Percentiles rank a stretch among this genome's conserved stretches.
phyloP scores from a whole-genome alignment of 129 eudicot species.

The Flaveria sonorensis region DNA sequence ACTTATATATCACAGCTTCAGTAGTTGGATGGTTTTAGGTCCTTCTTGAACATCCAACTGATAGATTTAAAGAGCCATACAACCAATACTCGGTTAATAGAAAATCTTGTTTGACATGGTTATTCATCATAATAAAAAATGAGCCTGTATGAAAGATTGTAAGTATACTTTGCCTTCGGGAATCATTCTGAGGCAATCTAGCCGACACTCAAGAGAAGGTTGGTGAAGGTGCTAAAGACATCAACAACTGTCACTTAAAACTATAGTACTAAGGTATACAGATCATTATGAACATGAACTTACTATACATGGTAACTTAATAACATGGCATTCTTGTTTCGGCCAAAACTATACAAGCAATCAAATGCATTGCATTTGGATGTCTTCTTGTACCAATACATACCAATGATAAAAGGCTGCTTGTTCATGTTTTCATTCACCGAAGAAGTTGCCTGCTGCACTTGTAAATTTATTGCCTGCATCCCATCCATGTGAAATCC shows the following conservation, averaged over 20 bases:
- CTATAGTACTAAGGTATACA: neutral
- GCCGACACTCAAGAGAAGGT: neutral
- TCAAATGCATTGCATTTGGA: conserved; percentile 5
- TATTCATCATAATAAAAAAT: neutral
- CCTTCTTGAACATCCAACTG: too few relatives aligned
- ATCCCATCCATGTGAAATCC: conserved; percentile 81
- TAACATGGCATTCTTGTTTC: conserved; percentile 10
- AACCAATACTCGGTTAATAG: neutral
- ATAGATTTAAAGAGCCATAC: neutral
- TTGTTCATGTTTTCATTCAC: conserved; percentile 56
- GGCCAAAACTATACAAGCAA: neutral
- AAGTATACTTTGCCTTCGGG: neutral
- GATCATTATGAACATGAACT: conserved; percentile 3
- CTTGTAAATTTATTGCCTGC: conserved; percentile 45
- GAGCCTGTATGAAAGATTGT: neutral
- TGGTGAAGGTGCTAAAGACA: neutral
- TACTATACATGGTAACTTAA: neutral
- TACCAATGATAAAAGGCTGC: conserved; percentile 96
- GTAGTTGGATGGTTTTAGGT: too few relatives aligned
- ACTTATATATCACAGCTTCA: too few relatives aligned
- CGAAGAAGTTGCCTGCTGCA: conserved; percentile 60
- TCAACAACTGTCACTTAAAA: neutral
- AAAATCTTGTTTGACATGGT: conserved; percentile 4
- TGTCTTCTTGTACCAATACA: conserved; percentile 27
- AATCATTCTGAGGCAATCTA: neutral